These are phyloP conservation scores for Cryptosporidium andersoni DNA, from an alignment of 169 alveolate genomes.

Conservation along the genomic window DNA sequence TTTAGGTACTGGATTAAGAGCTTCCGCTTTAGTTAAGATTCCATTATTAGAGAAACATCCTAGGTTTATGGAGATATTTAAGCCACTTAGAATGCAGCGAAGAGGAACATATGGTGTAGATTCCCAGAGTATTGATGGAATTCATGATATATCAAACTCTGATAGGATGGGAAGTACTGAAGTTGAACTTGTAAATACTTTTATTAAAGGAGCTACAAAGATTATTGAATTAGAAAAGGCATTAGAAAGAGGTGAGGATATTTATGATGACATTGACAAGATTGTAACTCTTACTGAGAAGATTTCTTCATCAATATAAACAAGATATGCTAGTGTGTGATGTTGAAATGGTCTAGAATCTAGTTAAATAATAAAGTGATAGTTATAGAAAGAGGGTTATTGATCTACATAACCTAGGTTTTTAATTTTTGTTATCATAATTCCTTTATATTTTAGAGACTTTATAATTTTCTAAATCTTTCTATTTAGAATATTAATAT, in stretches of 20 bases:
- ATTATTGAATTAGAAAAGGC: conserved; percentile 34
- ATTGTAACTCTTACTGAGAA: neutral
- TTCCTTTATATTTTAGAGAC: too few species aligned
- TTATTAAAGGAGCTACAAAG: conserved; percentile 41
- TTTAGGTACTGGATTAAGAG: conserved; percentile 78
- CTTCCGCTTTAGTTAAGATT: conserved; percentile 71
- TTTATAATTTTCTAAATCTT: too few species aligned
- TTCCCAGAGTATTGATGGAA: conserved; percentile 40
- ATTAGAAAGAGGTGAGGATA: conserved; percentile 29
- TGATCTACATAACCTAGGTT: too few species aligned
- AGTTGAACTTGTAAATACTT: conserved; percentile 62
- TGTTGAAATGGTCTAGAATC: too few species aligned
- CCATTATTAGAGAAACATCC: conserved; percentile 32
- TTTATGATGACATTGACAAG: neutral
- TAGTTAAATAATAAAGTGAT: too few species aligned
- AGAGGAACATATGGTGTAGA: conserved; percentile 65
- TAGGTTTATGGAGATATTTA: conserved; percentile 31
- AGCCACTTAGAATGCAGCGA: conserved; percentile 27
- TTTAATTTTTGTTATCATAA: too few species aligned
- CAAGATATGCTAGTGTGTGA: too few species aligned
- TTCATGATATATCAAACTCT: conserved; percentile 50
- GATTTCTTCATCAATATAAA: too few species aligned
- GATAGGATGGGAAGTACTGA: conserved; percentile 58
- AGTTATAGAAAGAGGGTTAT: too few species aligned
- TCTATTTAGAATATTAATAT: too few species aligned